A percentile compares a stretch with the other conserved stretches of the same genome.
Evolutionary conservation across 805 yeast species (phyloP).

Genomic region (Candida verbasci): DNA sequence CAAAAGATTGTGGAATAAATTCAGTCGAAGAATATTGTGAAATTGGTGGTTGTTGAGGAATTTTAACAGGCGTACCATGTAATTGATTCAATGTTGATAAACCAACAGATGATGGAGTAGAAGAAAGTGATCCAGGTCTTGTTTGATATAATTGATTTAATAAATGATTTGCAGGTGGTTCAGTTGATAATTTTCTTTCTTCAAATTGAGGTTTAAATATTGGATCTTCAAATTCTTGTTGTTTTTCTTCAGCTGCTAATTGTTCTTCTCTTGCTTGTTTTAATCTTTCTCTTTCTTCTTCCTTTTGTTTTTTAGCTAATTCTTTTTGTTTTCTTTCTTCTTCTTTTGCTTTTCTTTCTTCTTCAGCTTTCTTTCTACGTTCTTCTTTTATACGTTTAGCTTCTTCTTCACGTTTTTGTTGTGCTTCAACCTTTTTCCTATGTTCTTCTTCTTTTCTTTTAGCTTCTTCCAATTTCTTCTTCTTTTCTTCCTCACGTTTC

Average conservation of each 20-base stretch:
- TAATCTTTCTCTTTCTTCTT: slow-evolving; percentile 12
- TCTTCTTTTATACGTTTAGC: slow-evolving; percentile 22
- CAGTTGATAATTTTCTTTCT: slow-evolving; percentile 3
- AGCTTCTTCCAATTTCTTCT: slow-evolving; percentile 36
- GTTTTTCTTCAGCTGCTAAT: slow-evolving; percentile 10
- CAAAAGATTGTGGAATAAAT: slow-evolving; percentile 4
- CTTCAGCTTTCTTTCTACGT: slow-evolving; percentile 19
- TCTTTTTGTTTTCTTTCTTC: slow-evolving; percentile 21
- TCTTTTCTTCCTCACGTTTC: slow-evolving; percentile 46
- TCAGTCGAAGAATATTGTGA: background rate
- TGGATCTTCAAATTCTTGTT: slow-evolving; percentile 2
- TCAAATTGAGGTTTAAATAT: slow-evolving; percentile 1
- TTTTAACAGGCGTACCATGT: background rate
- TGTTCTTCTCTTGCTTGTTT: slow-evolving; percentile 11
- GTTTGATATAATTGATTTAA: slow-evolving; percentile 33
- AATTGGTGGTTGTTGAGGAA: background rate
- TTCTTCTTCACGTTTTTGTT: slow-evolving; percentile 25
- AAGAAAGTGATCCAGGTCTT: slow-evolving; percentile 18
- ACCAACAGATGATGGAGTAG: slow-evolving; percentile 6
- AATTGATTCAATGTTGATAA: slow-evolving; percentile 1
- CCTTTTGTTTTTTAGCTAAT: slow-evolving; percentile 11
- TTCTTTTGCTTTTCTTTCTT: slow-evolving; percentile 19
- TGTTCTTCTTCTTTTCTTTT: slow-evolving; percentile 30
- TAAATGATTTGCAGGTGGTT: slow-evolving; percentile 17
- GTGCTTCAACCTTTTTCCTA: slow-evolving; percentile 25